Evolutionary conservation across 2,329 filamentous ascomycete species (phyloP), one percentile per base, ranked within the genome.

Genomic region (Massarina eburnea): DNA sequence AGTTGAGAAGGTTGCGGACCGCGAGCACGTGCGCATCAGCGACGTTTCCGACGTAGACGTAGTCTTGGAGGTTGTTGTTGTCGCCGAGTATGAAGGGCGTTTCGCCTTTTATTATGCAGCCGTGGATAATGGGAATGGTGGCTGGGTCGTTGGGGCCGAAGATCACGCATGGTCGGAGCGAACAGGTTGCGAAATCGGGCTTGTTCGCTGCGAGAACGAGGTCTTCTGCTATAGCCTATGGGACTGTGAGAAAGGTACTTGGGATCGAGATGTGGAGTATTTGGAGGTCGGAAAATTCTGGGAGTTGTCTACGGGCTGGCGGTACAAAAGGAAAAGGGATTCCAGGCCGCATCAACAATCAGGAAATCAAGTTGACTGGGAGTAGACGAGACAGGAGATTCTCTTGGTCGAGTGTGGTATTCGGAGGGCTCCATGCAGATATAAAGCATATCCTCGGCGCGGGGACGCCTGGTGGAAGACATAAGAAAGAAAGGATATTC

Each of bases 81-180:
- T 82, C 72, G 57, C 94, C 94, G 18, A 97, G 80, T 70, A 96
- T 88, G 67, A 94, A 83, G 51, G 81, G 81, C 29, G 89, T 86
- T 54, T 88, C 84, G 59, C 81, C 78, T 51, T 82, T 78, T 48
- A 79, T 77, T 66, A 86, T 87, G 59, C 88, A 83, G 51, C 84
- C 80, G 61, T 95, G 77, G 52, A 96, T 80, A 57, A 86, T 83
- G 52, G 85, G 82, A 26, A 92, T 82, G 12, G 85, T 72, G 65
- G 91, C 86, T 42, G 83, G 82, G 73, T 99, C 94, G 59, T 89
- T 89, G 65, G 94, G 89, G 61, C 92, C 92, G 64, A 96, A 89
- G 69, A 97, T 95, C 55, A 89, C 89, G 10, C 90, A 87, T 6
- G 91, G 89, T 14, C 94, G 88, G 54, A 97, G 80, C 22, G 91